A percentile compares a stretch with the other conserved stretches of the same genome.
Conservation (phyloP, 768 basidiomycete genomes). For the Termitomyces sp. region DNA sequence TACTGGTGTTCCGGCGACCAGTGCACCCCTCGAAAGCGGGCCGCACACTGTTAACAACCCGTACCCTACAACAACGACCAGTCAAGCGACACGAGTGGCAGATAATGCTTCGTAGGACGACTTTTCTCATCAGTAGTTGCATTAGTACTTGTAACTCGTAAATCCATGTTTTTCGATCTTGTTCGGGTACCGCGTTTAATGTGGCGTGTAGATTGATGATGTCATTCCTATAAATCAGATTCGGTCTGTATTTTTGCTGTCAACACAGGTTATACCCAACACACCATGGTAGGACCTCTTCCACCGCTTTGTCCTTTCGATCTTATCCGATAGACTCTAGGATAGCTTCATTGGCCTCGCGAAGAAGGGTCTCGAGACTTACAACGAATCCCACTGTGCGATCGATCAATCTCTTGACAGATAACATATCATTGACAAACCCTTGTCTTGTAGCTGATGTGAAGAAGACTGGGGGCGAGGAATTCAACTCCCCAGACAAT, state of each 20-base stretch:
- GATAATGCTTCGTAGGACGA: slow-evolving; percentile 6
- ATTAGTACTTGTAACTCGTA: background rate
- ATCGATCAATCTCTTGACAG: slow-evolving; percentile 5
- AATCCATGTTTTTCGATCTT: background rate
- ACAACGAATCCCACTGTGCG: slow-evolving; percentile 44
- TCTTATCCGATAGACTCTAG: slow-evolving; percentile 26
- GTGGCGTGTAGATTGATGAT: slow-evolving; percentile 9
- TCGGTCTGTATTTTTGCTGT: background rate
- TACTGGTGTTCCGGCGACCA: slow-evolving; percentile 29
- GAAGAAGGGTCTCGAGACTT: slow-evolving; percentile 57
- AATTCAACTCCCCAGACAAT: slow-evolving; percentile 57
- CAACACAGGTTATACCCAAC: slow-evolving; percentile 7
- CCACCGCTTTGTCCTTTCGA: background rate
- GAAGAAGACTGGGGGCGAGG: slow-evolving; percentile 57
- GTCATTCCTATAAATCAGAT: background rate
- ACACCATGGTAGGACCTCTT: slow-evolving; percentile 28
- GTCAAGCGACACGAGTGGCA: background rate
- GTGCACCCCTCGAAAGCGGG: slow-evolving; percentile 36
- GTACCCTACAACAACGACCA: background rate
- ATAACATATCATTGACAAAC: slow-evolving; percentile 14
- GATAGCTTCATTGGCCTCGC: slow-evolving; percentile 68
- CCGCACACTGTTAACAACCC: slow-evolving; percentile 16
- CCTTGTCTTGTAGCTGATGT: slow-evolving; percentile 29
- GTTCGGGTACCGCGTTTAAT: background rate
- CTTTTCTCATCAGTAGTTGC: background rate